Evolutionary conservation across 2,329 filamentous ascomycete species (phyloP).

Genomic region (Fusarium haematococcum): DNA sequence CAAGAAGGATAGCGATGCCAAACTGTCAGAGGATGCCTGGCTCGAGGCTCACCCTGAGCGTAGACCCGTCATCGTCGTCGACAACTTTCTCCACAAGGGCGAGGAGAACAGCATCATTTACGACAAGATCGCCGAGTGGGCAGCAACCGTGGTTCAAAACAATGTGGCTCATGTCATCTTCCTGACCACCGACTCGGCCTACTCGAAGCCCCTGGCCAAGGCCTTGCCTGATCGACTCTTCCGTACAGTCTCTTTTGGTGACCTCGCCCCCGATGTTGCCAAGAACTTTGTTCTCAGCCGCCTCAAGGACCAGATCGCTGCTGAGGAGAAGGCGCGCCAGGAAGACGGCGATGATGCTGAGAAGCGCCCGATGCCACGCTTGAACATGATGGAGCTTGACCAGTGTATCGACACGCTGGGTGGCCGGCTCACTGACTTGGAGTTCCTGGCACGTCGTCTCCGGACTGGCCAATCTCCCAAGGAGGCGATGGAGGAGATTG

Average conservation of each 20-base stretch:
- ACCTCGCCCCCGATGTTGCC: conserved; percentile 86
- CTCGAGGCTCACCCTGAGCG: conserved; percentile 89
- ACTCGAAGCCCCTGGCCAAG: conserved; percentile 87
- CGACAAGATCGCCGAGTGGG: conserved; percentile 89
- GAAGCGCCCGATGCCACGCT: conserved; percentile 38
- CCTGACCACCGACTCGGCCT: conserved; percentile 89
- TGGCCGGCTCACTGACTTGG: conserved; percentile 93
- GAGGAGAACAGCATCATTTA: conserved; percentile 74
- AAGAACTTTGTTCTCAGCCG: conserved; percentile 92
- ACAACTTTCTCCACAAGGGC: conserved; percentile 89
- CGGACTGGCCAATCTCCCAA: conserved; percentile 86
- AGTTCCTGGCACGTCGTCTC: conserved; percentile 91
- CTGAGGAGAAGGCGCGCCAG: conserved; percentile 38
- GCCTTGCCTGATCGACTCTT: conserved; percentile 93
- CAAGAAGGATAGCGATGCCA: conserved; percentile 79
- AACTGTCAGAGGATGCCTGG: conserved; percentile 85
- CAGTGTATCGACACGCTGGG: conserved; percentile 84
- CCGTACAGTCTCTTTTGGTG: conserved; percentile 84
- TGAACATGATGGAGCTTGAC: conserved; percentile 78
- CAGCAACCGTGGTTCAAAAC: conserved; percentile 83
- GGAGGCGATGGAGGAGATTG: conserved; percentile 87
- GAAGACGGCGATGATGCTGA: conserved; percentile 43
- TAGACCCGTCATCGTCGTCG: conserved; percentile 86
- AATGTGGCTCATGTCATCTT: conserved; percentile 96
- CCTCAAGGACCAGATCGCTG: conserved; percentile 64